phyloP scores from a whole-genome alignment of 257 asterid species.

The Solanum dulcamara region DNA sequence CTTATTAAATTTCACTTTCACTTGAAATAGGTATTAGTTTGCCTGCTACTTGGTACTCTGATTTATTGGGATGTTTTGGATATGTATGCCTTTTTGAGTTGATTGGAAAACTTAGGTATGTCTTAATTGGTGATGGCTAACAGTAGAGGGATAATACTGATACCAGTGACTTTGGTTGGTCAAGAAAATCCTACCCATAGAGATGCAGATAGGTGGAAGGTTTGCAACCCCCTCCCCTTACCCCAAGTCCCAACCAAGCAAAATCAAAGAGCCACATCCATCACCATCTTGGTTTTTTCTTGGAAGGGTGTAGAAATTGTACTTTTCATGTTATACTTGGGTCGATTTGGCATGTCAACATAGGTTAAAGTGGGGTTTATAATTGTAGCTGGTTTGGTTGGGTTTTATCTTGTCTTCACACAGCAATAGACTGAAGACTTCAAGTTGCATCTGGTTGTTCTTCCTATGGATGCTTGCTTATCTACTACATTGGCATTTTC shows the following conservation, averaged over 20 bases:
- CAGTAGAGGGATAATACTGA: neutral
- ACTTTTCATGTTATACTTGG: neutral
- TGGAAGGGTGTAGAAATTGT: neutral
- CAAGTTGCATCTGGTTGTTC: neutral
- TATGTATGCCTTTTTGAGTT: neutral
- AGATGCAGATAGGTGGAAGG: neutral
- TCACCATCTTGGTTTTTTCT: neutral
- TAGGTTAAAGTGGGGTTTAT: neutral
- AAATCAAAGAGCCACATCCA: neutral
- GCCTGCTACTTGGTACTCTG: neutral
- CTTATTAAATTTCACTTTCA: neutral
- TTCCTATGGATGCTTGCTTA: neutral
- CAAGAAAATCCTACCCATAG: neutral
- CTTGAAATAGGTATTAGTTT: neutral
- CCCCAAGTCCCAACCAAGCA: neutral
- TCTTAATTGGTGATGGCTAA: neutral
- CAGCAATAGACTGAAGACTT: neutral
- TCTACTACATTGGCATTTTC: neutral
- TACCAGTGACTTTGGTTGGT: neutral
- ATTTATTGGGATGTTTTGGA: neutral
- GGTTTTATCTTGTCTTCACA: neutral
- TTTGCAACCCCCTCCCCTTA: neutral
- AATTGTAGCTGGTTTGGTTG: neutral
- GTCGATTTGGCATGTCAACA: neutral
- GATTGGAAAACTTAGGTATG: neutral